Percentiles rank a stretch among this genome's conserved stretches.
phyloP scores from a whole-genome alignment of 192 early-diverging fungal genomes.

The Rhizophagus clarus region DNA sequence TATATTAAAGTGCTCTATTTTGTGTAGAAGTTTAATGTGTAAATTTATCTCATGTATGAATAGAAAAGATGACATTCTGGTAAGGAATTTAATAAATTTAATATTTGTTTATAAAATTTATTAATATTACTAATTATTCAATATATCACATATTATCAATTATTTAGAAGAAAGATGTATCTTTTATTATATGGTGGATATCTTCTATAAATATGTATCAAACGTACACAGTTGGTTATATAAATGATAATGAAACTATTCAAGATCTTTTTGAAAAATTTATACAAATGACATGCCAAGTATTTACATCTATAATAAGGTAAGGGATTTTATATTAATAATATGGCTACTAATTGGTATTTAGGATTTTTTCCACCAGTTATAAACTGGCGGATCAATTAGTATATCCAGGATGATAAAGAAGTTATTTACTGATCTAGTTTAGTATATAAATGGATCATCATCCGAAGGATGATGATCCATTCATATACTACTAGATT shows the following conservation, averaged over 20 bases:
- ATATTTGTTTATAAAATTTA: background rate
- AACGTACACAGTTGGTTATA: background rate
- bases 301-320: background rate
- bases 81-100: constrained; percentile 3
- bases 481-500: too few species aligned
- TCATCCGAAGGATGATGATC: too few species aligned
- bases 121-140: too few species aligned
- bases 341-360: background rate
- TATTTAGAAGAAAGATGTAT: background rate
- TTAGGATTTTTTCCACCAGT: too few species aligned
- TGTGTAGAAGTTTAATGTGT: constrained; percentile 6
- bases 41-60: background rate
- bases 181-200: constrained; percentile 19
- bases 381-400: too few species aligned
- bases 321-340: background rate
- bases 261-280: background rate
- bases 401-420: too few species aligned
- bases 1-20: background rate
- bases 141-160: too few species aligned
- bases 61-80: constrained; percentile 14
- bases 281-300: background rate
- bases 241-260: background rate
- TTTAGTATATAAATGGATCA: too few species aligned
- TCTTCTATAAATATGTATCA: background rate
- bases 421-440: too few species aligned